A percentile compares a stretch with the other conserved stretches of the same genome.
Conservation (phyloP, 2,329 filamentous ascomycete genomes). For the Colletotrichum zoysiae region DNA sequence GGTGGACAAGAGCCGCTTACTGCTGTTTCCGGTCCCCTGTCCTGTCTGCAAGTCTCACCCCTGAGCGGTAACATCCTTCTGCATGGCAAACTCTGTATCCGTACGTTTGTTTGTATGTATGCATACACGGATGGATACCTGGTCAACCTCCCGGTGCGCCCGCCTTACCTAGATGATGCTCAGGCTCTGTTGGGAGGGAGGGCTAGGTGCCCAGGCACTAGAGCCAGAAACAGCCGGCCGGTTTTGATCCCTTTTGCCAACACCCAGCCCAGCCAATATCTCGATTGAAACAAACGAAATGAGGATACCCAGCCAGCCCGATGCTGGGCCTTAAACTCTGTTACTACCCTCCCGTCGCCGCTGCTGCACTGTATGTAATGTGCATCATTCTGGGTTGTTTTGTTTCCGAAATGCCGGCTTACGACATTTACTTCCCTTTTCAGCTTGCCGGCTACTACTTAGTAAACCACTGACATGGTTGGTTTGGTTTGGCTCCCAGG, state of each 20-base stretch:
- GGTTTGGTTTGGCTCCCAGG: neutral
- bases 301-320: conserved; percentile 21
- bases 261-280: neutral
- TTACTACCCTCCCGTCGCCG: neutral
- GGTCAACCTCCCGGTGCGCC: no score
- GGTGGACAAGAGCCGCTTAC: conserved; percentile 10
- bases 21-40: conserved; percentile 12
- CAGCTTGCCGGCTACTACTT: neutral
- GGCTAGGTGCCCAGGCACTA: neutral
- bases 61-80: neutral
- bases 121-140: neutral
- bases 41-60: conserved; percentile 17
- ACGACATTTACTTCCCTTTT: neutral
- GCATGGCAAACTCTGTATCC: neutral
- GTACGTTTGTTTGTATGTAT: neutral
- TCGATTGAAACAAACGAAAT: conserved; percentile 32
- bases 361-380: neutral
- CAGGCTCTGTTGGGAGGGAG: neutral
- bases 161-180: neutral
- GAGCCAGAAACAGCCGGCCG: neutral
- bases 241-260: conserved; percentile 20
- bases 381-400: neutral
- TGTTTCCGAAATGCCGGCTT: neutral
- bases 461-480: neutral
- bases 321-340: conserved; percentile 20